These are phyloP conservation scores for Paramecium octaurelia DNA, from an alignment of 73 alveolate genomes.

Conservation along the genomic window DNA sequence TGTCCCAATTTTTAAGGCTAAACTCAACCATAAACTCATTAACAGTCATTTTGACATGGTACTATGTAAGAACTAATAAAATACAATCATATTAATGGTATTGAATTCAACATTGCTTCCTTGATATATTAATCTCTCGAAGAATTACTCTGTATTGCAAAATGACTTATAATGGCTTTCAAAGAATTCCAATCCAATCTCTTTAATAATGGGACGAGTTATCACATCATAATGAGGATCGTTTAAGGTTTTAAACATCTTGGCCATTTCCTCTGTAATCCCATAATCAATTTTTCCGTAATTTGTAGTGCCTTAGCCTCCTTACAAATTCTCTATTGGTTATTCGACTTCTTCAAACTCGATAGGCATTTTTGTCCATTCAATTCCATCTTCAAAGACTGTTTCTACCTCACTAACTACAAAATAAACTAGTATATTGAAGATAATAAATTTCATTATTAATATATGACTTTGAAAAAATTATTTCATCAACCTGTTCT, in stretches of 20 bases:
- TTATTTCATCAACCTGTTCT: constrained; percentile 38
- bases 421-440: neutral
- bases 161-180: neutral
- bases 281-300: neutral
- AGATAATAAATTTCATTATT: neutral
- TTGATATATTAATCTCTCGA: neutral
- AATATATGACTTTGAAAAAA: neutral
- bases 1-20: constrained; percentile 18
- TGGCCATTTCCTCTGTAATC: neutral
- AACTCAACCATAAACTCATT: neutral
- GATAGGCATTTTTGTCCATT: neutral
- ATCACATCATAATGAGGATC: constrained; percentile 9
- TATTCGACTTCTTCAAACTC: neutral
- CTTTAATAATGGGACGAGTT: neutral
- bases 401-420: neutral
- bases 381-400: neutral
- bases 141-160: neutral
- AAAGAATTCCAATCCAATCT: neutral
- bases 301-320: neutral
- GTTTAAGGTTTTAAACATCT: neutral
- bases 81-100: neutral
- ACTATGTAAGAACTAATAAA: neutral
- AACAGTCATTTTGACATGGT: neutral
- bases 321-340: neutral
- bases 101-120: constrained; percentile 4